phyloP scores from a whole-genome alignment of 257 asterid genomes.

The Lycium barbarum region DNA sequence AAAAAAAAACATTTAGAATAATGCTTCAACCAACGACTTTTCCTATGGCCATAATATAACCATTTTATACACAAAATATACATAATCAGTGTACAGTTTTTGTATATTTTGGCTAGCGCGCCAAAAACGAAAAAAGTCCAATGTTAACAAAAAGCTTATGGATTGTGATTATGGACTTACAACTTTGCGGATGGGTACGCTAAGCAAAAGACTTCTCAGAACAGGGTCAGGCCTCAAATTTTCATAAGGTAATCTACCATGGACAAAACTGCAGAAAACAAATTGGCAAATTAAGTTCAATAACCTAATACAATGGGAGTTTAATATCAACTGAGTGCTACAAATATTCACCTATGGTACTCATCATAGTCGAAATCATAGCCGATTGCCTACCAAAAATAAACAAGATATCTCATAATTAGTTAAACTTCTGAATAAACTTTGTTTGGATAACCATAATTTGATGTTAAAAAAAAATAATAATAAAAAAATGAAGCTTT shows the following conservation, averaged over 20 bases:
- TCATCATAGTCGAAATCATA: constrained; percentile 95
- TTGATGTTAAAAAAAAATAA: not conserved
- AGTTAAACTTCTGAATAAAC: not conserved
- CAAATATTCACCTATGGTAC: constrained; percentile 65
- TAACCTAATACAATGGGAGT: not conserved
- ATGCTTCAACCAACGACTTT: constrained; percentile 3
- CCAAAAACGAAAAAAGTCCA: not conserved
- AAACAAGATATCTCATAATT: constrained; percentile 1
- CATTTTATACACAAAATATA: too few species aligned
- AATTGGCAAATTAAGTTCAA: not conserved
- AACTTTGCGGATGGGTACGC: constrained; percentile 80
- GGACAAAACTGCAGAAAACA: constrained; percentile 70
- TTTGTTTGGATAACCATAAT: not conserved
- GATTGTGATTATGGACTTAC: constrained; percentile 53
- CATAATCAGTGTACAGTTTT: too few species aligned
- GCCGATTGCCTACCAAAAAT: constrained; percentile 83
- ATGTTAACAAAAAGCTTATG: not conserved
- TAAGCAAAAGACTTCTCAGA: constrained; percentile 71
- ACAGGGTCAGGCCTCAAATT: constrained; percentile 89
- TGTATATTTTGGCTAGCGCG: too few species aligned
- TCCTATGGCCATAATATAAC: not conserved
- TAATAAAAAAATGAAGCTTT: constrained; percentile 30
- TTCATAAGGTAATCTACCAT: constrained; percentile 96
- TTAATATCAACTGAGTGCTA: not conserved
- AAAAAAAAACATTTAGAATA: not conserved